Evolutionary conservation across 345 rosid species (phyloP).

Genomic region (Melastoma malabathricum): DNA sequence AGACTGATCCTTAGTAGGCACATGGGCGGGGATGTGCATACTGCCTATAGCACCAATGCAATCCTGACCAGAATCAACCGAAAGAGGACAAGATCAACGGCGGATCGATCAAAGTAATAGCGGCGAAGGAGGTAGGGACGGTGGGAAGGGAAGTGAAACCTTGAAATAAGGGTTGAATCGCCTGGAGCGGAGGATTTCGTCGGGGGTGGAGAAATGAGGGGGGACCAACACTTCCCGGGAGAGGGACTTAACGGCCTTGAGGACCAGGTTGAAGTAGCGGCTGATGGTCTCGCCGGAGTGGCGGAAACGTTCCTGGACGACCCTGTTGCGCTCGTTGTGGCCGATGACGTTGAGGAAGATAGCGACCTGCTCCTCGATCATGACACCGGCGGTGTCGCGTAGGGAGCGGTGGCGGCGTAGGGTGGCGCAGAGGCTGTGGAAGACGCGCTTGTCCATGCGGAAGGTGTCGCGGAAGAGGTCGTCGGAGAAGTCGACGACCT

Average conservation of each 20-base stretch:
- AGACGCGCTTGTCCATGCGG: slow-evolving; percentile 83
- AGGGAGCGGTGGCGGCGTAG: slow-evolving; percentile 60
- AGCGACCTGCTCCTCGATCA: slow-evolving; percentile 84
- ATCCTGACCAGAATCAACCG: slow-evolving; percentile 35
- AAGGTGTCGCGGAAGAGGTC: slow-evolving; percentile 57
- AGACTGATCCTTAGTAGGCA: slow-evolving; percentile 88
- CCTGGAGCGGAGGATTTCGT: slow-evolving; percentile 33
- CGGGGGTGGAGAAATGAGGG: slow-evolving; percentile 36
- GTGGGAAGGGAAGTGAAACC: slow-evolving; percentile 19
- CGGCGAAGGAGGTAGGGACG: too few species aligned
- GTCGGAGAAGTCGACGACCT: slow-evolving; percentile 37
- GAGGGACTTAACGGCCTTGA: slow-evolving; percentile 64
- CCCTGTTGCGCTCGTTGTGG: slow-evolving; percentile 78
- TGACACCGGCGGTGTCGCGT: slow-evolving; percentile 82
- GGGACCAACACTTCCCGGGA: slow-evolving; percentile 61
- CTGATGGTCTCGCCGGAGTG: slow-evolving; percentile 92
- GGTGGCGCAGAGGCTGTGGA: slow-evolving; percentile 67
- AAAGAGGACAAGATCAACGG: too few species aligned
- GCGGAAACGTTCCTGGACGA: slow-evolving; percentile 62
- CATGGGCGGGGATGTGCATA: slow-evolving; percentile 75
- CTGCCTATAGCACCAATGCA: slow-evolving; percentile 81
- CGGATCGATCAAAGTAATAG: too few species aligned
- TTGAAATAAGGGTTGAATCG: slow-evolving; percentile 60
- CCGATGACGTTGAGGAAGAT: slow-evolving; percentile 76
- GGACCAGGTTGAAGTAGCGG: slow-evolving; percentile 83